phyloP scores from a whole-genome alignment of 331 rosid genomes.

The Quercus tomentella region DNA sequence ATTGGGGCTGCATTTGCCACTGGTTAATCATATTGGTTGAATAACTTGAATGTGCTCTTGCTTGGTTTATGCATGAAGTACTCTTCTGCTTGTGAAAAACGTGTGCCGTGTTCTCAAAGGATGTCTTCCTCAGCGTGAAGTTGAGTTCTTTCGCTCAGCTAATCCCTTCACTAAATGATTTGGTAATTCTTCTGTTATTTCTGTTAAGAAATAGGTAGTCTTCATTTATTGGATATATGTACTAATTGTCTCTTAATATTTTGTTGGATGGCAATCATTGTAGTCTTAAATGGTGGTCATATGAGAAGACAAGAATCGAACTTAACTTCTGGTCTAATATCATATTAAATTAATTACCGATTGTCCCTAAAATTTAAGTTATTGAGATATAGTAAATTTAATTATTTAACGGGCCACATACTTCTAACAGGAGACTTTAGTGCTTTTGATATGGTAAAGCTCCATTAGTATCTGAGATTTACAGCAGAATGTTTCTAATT shows the following conservation, averaged over 20 bases:
- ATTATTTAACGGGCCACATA: too few relatives aligned
- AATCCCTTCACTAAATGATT: slow-evolving; percentile 54
- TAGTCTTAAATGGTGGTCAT: not conserved
- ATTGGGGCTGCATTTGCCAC: slow-evolving; percentile 46
- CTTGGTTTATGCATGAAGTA: slow-evolving; percentile 23
- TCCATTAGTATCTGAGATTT: too few relatives aligned
- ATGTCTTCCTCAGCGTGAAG: slow-evolving; percentile 23
- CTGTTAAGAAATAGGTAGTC: too few relatives aligned
- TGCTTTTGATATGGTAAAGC: too few relatives aligned
- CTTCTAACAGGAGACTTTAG: too few relatives aligned
- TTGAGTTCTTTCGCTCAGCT: slow-evolving; percentile 35
- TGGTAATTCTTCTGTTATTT: slow-evolving; percentile 29
- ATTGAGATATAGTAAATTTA: too few relatives aligned
- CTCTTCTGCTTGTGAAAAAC: slow-evolving; percentile 45
- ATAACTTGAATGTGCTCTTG: slow-evolving; percentile 8
- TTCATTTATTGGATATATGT: too few relatives aligned
- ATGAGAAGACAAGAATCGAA: too few relatives aligned
- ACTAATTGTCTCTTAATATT: too few relatives aligned
- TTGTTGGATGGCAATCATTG: too few relatives aligned
- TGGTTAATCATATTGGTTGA: slow-evolving; percentile 38
- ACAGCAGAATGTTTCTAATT: not conserved
- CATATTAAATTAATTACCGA: too few relatives aligned
- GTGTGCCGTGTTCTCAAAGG: slow-evolving; percentile 12
- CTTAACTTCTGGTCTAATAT: not conserved
- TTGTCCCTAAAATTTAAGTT: too few relatives aligned